These are phyloP conservation scores for Botryotinia convoluta DNA, from an alignment of 2,329 filamentous ascomycete species.

Conservation along the genomic window DNA sequence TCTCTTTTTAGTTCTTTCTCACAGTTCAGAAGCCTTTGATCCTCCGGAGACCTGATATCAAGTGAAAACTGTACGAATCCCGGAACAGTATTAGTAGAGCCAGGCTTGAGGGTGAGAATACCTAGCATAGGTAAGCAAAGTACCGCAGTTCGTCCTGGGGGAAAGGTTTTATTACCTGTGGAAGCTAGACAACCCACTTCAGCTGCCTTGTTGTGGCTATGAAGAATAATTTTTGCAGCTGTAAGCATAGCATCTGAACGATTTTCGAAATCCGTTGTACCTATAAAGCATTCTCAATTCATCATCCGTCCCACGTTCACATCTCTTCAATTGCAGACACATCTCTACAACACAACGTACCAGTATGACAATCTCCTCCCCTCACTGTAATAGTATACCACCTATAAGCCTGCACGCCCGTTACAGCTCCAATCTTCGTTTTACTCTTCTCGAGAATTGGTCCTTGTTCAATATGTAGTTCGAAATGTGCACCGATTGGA, in stretches of 20 bases:
- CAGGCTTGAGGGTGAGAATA: constrained; percentile 63
- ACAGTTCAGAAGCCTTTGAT: constrained; percentile 55
- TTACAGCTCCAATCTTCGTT: constrained; percentile 66
- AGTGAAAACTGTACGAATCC: constrained; percentile 65
- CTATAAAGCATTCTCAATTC: background rate
- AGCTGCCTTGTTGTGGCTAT: constrained; percentile 61
- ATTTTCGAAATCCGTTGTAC: constrained; percentile 66
- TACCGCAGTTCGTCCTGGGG: background rate
- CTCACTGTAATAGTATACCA: constrained; percentile 68
- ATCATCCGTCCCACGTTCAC: background rate
- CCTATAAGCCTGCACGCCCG: constrained; percentile 70
- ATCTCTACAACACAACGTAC: background rate
- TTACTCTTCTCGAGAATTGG: constrained; percentile 65
- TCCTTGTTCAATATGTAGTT: constrained; percentile 83
- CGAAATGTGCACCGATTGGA: constrained; percentile 75
- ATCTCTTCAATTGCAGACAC: background rate
- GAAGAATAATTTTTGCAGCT: constrained; percentile 64
- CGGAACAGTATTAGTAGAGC: constrained; percentile 72
- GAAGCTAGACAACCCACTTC: constrained; percentile 57
- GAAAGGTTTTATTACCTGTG: constrained; percentile 41
- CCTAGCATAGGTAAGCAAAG: constrained; percentile 41
- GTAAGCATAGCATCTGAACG: constrained; percentile 67
- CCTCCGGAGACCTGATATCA: constrained; percentile 61
- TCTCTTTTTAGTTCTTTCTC: constrained; percentile 55
- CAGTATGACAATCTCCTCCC: constrained; percentile 70